phyloP scores from a whole-genome alignment of 805 yeast genomes.

The Wickerhamiella occidentalis region DNA sequence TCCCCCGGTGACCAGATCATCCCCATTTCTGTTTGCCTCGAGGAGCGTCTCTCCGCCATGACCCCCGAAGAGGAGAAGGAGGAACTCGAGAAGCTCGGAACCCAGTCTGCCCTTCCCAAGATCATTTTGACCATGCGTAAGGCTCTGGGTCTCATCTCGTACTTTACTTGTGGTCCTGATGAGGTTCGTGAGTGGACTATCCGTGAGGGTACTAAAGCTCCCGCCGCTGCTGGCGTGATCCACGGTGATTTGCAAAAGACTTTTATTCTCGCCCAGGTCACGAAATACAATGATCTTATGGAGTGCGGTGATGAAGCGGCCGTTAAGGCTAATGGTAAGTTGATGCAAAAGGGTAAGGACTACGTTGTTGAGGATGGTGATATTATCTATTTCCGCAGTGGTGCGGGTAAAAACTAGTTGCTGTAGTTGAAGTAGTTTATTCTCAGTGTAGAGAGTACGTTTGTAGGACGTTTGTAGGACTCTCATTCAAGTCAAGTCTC shows the following conservation, averaged over 20 bases:
- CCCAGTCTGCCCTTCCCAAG: constrained; percentile 71
- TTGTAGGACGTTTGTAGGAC: no score
- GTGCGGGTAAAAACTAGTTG: constrained; percentile 69
- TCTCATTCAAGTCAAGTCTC: no score
- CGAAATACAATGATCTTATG: constrained; percentile 67
- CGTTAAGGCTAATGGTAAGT: constrained; percentile 80
- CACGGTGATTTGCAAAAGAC: constrained; percentile 93
- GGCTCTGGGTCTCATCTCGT: constrained; percentile 75
- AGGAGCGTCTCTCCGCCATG: constrained; percentile 83
- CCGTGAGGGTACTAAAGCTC: constrained; percentile 62
- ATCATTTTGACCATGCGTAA: constrained; percentile 79
- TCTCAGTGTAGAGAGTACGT: no score
- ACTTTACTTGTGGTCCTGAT: constrained; percentile 90
- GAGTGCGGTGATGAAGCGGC: constrained; percentile 69
- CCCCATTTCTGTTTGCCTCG: constrained; percentile 85
- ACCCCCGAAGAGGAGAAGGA: constrained; percentile 71
- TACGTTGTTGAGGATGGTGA: constrained; percentile 95
- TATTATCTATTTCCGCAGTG: constrained; percentile 82
- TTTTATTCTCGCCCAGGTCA: constrained; percentile 86
- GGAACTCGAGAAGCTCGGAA: constrained; percentile 62
- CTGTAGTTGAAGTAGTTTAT: not conserved
- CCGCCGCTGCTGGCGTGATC: constrained; percentile 88
- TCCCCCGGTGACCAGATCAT: constrained; percentile 86
- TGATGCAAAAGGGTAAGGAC: constrained; percentile 84
- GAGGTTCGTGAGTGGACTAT: constrained; percentile 89